Conservation (phyloP, 768 basidiomycete genomes). For the Hypholoma fasciculare region DNA sequence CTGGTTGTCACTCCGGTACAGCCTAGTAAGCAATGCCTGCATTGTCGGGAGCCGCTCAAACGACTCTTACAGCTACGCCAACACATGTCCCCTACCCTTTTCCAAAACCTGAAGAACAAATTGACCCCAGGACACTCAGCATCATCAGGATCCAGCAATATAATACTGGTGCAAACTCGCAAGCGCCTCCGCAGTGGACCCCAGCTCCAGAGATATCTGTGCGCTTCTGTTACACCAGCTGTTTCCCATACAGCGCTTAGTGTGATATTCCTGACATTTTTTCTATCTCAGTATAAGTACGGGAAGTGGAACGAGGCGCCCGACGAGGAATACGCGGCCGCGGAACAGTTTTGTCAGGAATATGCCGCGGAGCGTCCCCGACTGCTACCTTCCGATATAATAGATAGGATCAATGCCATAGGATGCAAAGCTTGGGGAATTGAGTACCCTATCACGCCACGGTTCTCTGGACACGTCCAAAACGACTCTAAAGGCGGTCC, state of each 20-base stretch:
- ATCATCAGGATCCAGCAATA: background rate
- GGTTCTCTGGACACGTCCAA: slow-evolving; percentile 47
- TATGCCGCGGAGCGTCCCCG: slow-evolving; percentile 40
- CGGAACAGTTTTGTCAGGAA: slow-evolving; percentile 47
- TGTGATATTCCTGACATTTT: background rate
- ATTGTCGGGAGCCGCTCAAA: no score
- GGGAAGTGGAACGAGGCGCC: slow-evolving; percentile 60
- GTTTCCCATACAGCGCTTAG: background rate
- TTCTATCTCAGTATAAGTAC: slow-evolving; percentile 33
- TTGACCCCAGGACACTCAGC: background rate
- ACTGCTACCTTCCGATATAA: slow-evolving; percentile 49
- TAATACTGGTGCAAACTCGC: background rate
- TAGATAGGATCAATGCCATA: slow-evolving; percentile 48
- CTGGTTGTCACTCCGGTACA: background rate
- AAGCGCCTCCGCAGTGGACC: slow-evolving; percentile 55
- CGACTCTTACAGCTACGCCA: background rate
- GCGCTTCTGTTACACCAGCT: slow-evolving; percentile 6
- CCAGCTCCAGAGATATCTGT: slow-evolving; percentile 56
- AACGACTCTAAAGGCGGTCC: slow-evolving; percentile 33
- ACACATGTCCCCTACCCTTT: slow-evolving; percentile 12
- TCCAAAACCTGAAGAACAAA: slow-evolving; percentile 14
- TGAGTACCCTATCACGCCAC: slow-evolving; percentile 35
- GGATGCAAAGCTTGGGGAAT: slow-evolving; percentile 59
- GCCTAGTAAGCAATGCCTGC: background rate
- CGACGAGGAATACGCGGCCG: slow-evolving; percentile 52